These are phyloP conservation scores for Termitomyces sp. DNA, from an alignment of 768 basidiomycete genomes.

Conservation along the genomic window DNA sequence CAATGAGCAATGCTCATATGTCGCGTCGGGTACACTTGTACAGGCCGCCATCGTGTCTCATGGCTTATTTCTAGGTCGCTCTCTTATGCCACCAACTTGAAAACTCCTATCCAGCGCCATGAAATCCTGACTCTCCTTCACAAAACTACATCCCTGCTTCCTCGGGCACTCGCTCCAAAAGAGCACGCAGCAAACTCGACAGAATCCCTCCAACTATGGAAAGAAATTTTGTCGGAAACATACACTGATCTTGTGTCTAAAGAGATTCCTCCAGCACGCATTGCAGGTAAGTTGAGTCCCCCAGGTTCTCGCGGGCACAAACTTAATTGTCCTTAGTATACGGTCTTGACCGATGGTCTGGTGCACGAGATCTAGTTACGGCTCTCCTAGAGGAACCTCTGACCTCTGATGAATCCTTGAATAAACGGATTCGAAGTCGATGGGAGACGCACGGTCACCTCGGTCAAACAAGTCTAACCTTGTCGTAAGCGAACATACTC, in stretches of 20 bases:
- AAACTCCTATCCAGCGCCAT: constrained; percentile 5
- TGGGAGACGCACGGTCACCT: constrained; percentile 37
- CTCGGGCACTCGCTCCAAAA: constrained; percentile 35
- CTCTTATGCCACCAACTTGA: background rate
- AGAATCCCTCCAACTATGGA: constrained; percentile 46
- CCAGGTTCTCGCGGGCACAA: background rate
- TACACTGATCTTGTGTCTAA: constrained; percentile 33
- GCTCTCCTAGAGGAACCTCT: constrained; percentile 75
- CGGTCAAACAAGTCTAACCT: constrained; percentile 29
- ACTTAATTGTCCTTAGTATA: constrained; percentile 46
- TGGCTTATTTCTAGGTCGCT: background rate
- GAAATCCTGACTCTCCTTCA: constrained; percentile 47
- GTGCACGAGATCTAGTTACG: constrained; percentile 58
- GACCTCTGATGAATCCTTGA: constrained; percentile 46
- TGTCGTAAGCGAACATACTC: constrained; percentile 34
- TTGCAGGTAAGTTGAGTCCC: constrained; percentile 44
- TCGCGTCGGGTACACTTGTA: constrained; percentile 13
- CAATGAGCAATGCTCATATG: constrained; percentile 18
- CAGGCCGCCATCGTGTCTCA: background rate
- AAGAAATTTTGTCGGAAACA: constrained; percentile 37
- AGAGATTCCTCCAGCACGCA: constrained; percentile 35
- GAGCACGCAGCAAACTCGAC: constrained; percentile 5
- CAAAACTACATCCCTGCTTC: constrained; percentile 46
- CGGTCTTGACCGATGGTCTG: constrained; percentile 53
- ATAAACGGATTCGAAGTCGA: constrained; percentile 43